These are phyloP conservation scores for Dalechampia spathulata DNA, from an alignment of 441 rosid genomes.

Conservation along the genomic window DNA sequence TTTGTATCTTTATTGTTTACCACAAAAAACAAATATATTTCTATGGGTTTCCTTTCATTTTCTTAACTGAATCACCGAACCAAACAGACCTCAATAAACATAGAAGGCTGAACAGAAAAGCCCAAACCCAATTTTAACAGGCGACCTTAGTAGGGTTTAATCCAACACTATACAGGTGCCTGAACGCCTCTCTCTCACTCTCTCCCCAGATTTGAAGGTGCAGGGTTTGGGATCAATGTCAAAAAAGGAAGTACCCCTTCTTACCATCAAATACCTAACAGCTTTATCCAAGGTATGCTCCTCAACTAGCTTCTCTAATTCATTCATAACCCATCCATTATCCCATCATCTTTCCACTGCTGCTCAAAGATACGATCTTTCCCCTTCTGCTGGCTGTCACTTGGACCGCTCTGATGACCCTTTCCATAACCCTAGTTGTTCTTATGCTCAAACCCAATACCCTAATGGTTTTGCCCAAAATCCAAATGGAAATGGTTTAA, in stretches of 20 bases:
- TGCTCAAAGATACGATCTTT: constrained; percentile 37
- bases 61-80: too few species aligned
- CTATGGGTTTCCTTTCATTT: too few species aligned
- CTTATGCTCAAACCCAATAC: constrained; percentile 9
- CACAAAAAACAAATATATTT: too few species aligned
- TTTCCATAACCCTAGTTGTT: constrained; percentile 14
- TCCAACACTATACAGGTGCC: too few species aligned
- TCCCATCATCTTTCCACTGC: constrained; percentile 40
- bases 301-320: constrained; percentile 18
- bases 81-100: too few species aligned
- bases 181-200: neutral
- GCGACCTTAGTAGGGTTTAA: too few species aligned
- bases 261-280: constrained; percentile 22
- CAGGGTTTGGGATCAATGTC: constrained; percentile 31
- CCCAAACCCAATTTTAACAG: too few species aligned
- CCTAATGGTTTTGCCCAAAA: constrained; percentile 11
- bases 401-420: constrained; percentile 12
- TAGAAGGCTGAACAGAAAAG: too few species aligned
- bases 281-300: constrained; percentile 29
- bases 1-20: too few species aligned
- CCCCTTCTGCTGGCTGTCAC: constrained; percentile 14
- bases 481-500: constrained; percentile 17
- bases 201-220: neutral
- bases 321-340: constrained; percentile 13
- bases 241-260: constrained; percentile 24